These are phyloP conservation scores for Lyophyllum semitale DNA, from an alignment of 768 basidiomycete genomes.

Conservation along the genomic window DNA sequence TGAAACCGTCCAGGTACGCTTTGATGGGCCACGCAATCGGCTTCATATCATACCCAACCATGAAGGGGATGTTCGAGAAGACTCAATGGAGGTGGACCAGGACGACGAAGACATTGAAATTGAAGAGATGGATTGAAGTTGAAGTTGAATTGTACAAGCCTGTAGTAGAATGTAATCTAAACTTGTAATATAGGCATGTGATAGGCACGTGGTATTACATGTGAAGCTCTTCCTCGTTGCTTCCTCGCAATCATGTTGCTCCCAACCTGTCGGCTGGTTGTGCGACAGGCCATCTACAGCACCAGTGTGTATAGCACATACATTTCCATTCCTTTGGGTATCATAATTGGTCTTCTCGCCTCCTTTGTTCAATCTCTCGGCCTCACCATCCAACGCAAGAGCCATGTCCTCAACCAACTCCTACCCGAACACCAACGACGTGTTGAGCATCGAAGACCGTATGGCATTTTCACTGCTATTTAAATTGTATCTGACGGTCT, in stretches of 20 bases:
- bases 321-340: slow-evolving; percentile 53
- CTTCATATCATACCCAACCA: slow-evolving; percentile 85
- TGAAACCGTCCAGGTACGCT: slow-evolving; percentile 73
- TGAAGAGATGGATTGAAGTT: slow-evolving; percentile 62
- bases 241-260: slow-evolving; percentile 1
- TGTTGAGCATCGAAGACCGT: slow-evolving; percentile 81
- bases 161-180: too few relatives aligned
- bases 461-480: slow-evolving; percentile 28
- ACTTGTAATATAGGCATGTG: not conserved
- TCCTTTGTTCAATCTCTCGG: slow-evolving; percentile 90
- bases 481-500: not conserved
- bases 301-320: slow-evolving; percentile 23
- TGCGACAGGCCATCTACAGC: slow-evolving; percentile 4
- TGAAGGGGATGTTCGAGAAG: slow-evolving; percentile 49
- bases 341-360: slow-evolving; percentile 70
- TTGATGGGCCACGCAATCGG: slow-evolving; percentile 82
- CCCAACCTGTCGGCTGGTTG: slow-evolving; percentile 9
- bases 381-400: slow-evolving; percentile 91
- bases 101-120: slow-evolving; percentile 61
- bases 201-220: not conserved
- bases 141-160: not conserved
- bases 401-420: slow-evolving; percentile 81
- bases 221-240: not conserved
- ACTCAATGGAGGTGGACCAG: slow-evolving; percentile 62
- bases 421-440: slow-evolving; percentile 64